Percentiles rank a stretch among this genome's conserved stretches.
Conservation (phyloP, 108 stramenopile species). For the Hondaea fermentalgiana region DNA sequence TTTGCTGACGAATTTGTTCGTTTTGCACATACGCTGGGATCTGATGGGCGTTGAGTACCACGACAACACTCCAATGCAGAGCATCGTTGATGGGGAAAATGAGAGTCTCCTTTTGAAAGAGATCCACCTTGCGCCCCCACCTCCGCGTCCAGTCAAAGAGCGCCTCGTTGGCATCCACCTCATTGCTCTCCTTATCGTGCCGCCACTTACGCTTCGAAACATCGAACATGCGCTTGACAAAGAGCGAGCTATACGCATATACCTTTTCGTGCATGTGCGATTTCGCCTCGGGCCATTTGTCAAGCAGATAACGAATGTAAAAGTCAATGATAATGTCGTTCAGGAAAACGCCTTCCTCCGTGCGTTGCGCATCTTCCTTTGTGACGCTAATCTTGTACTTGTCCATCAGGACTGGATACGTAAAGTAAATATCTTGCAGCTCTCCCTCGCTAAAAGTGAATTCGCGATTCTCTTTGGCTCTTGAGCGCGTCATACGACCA, state of each 20-base stretch:
- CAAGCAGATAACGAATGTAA: not conserved
- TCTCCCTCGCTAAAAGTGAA: not conserved
- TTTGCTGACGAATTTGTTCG: not conserved
- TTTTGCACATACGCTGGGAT: not conserved
- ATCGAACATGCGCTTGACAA: slow-evolving; percentile 11
- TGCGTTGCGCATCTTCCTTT: not conserved
- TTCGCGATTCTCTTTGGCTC: not conserved
- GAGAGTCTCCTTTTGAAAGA: not conserved
- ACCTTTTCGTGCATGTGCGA: not conserved
- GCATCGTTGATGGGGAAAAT: not conserved
- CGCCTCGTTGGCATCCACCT: not conserved
- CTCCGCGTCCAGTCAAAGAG: not conserved
- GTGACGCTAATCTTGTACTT: not conserved
- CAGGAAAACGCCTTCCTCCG: not conserved
- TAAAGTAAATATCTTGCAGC: not conserved
- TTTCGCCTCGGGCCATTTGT: not conserved
- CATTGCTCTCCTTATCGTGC: not conserved
- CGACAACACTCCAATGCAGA: not conserved
- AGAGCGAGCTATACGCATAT: not conserved
- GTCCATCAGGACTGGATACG: not conserved
- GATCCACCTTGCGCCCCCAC: not conserved
- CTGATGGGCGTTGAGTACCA: not conserved
- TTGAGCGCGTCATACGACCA: not conserved
- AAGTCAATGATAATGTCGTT: not conserved
- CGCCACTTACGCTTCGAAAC: not conserved